Evolutionary conservation across 352 stramenopile species (phyloP).

Genomic region (Phytophthora sp.): DNA sequence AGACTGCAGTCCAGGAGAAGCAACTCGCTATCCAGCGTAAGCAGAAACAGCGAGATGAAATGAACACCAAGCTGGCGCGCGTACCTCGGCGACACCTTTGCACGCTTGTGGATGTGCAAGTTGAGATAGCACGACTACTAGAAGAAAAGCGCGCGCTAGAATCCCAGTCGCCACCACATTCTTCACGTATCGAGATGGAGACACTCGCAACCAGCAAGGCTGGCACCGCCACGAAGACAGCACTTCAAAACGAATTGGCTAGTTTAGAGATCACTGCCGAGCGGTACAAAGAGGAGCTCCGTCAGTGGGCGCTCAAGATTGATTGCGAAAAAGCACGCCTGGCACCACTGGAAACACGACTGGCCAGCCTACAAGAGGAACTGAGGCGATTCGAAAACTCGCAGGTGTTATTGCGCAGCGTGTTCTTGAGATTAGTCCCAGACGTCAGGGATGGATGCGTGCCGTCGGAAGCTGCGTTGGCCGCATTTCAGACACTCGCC

Average conservation of each 20-base stretch:
- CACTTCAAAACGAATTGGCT: constrained; percentile 54
- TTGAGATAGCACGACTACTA: constrained; percentile 54
- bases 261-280: constrained; percentile 38
- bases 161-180: constrained; percentile 10
- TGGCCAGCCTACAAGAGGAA: constrained; percentile 33
- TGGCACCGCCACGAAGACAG: constrained; percentile 2
- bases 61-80: constrained; percentile 32
- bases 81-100: constrained; percentile 53
- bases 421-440: constrained; percentile 30
- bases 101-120: constrained; percentile 56
- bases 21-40: constrained; percentile 20
- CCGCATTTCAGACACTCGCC: constrained; percentile 36
- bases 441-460: constrained; percentile 25
- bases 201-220: background rate
- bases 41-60: constrained; percentile 40
- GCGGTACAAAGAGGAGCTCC: constrained; percentile 46
- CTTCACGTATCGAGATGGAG: background rate
- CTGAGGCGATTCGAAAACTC: constrained; percentile 22
- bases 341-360: constrained; percentile 40
- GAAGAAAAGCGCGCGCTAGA: constrained; percentile 56
- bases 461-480: constrained; percentile 16
- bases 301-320: constrained; percentile 43
- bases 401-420: constrained; percentile 35
- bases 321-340: constrained; percentile 59
- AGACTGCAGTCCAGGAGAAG: constrained; percentile 33